Evolutionary conservation across 108 stramenopile genomes (phyloP), one percentile per base, ranked within the genome.

Genomic region (Nitzschia inconspicua): DNA sequence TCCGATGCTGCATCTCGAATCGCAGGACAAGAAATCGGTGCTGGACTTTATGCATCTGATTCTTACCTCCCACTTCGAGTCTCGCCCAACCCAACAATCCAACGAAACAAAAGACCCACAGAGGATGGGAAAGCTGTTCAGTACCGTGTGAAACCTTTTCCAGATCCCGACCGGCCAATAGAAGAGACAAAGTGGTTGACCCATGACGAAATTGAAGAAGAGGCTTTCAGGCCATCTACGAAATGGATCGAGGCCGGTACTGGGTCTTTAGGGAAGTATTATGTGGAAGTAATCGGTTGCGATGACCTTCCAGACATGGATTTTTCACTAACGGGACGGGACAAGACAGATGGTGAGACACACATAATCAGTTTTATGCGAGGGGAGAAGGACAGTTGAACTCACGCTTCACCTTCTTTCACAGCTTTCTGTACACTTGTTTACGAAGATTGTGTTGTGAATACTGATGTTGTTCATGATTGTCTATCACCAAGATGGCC

Each of bases 391-490:
- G n/a, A n/a, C n/a, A n/a, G n/a, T n/a, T n/a, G n/a, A n/a, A n/a
- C n/a, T n/a, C n/a, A n/a, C n/a, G n/a, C n/a, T n/a, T n/a, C n/a
- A n/a, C n/a, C n/a, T n/a, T n/a, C n/a, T n/a, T n/a, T n/a, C n/a
- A n/a, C n/a, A n/a, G n/a, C n/a, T 84, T 88, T 48, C 58, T 77
- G 63, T 29, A 61, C 68, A 29, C n/a, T 83, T 18, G 77, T 86
- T 6, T 86, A 76, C 52, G 89, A 86, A 58, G 89, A 90, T 30
- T 79, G 70, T 46, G 54, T 81, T 20, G 84, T 74, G 6, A 56
- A 77, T 44, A 91, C 89, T 3, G 90, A 91, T 36, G 70, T 88
- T 4, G 73, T 91, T 27, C 68, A 77, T 64, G 80, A 91, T 63
- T 68, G 64, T 47, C 59, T 86, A 13, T 72, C 73, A 3, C 90